These are phyloP conservation scores for Globisporangium parvum DNA, from an alignment of 352 stramenopile species.

Conservation along the genomic window DNA sequence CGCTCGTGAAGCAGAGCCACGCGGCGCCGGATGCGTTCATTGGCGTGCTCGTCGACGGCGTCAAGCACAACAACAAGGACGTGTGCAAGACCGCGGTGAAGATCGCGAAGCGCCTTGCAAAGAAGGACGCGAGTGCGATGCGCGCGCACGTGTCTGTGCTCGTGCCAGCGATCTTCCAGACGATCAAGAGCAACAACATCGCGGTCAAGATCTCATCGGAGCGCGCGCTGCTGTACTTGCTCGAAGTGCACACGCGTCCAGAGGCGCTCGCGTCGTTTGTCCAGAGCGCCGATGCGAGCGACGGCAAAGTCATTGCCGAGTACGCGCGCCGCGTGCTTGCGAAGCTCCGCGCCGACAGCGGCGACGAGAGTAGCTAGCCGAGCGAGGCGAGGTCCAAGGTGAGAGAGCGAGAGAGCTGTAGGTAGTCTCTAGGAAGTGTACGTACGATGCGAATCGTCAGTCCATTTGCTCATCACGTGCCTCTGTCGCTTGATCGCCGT, in stretches of 20 bases:
- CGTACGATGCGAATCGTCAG: neutral
- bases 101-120: slow-evolving; percentile 68
- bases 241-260: slow-evolving; percentile 78
- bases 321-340: slow-evolving; percentile 83
- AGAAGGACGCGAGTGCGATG: slow-evolving; percentile 51
- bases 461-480: too few relatives aligned
- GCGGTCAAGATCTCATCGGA: slow-evolving; percentile 84
- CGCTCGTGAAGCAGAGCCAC: slow-evolving; percentile 47
- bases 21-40: slow-evolving; percentile 35
- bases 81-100: slow-evolving; percentile 63
- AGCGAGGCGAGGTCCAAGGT: neutral
- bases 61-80: slow-evolving; percentile 78
- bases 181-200: slow-evolving; percentile 89
- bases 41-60: slow-evolving; percentile 47
- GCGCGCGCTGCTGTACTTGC: slow-evolving; percentile 79
- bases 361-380: slow-evolving; percentile 70
- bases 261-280: slow-evolving; percentile 77
- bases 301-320: slow-evolving; percentile 83
- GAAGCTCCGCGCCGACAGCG: slow-evolving; percentile 84
- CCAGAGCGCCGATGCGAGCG: slow-evolving; percentile 30
- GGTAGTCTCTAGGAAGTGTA: neutral
- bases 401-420: neutral
- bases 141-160: slow-evolving; percentile 49
- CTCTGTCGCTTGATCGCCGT: too few relatives aligned
- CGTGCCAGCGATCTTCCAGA: slow-evolving; percentile 72